These are phyloP conservation scores for Penicillium pancosmium DNA, from an alignment of 495 filamentous ascomycete genomes.

Conservation along the genomic window DNA sequence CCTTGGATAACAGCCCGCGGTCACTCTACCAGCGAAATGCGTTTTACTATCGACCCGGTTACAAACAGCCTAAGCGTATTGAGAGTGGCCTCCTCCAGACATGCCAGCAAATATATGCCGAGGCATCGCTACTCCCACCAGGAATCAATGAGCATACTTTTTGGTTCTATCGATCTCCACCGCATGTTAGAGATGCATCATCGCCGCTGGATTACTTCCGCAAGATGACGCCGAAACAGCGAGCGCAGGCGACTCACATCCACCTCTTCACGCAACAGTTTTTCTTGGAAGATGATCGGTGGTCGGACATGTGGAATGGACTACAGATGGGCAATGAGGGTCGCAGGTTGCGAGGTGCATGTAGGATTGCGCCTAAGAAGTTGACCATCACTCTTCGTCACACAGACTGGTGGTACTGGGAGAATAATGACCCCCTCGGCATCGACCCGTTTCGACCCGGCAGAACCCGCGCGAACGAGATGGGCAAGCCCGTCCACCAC, in stretches of 20 bases:
- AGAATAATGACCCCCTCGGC: slow-evolving; percentile 17
- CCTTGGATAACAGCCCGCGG: neutral
- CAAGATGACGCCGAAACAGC: slow-evolving; percentile 18
- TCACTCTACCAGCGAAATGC: slow-evolving; percentile 14
- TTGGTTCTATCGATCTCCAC: slow-evolving; percentile 21
- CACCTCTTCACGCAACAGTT: slow-evolving; percentile 20
- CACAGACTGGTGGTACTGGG: slow-evolving; percentile 22
- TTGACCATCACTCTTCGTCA: slow-evolving; percentile 20
- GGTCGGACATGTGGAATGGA: slow-evolving; percentile 7
- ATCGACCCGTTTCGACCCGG: slow-evolving; percentile 18
- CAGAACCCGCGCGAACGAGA: slow-evolving; percentile 10
- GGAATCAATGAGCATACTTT: slow-evolving; percentile 23
- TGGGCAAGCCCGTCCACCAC: slow-evolving; percentile 1
- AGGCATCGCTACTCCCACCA: slow-evolving; percentile 23
- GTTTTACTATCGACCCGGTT: slow-evolving; percentile 23
- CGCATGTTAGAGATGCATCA: slow-evolving; percentile 17
- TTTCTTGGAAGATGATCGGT: slow-evolving; percentile 12
- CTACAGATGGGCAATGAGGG: slow-evolving; percentile 3
- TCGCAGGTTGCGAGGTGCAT: slow-evolving; percentile 3
- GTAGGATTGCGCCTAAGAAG: slow-evolving; percentile 16
- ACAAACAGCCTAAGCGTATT: slow-evolving; percentile 22
- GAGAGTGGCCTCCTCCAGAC: slow-evolving; percentile 22
- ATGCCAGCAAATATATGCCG: slow-evolving; percentile 22
- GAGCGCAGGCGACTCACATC: slow-evolving; percentile 12
- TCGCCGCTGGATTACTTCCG: slow-evolving; percentile 13